Percentiles rank a stretch among this genome's conserved stretches.
Evolutionary conservation across 2,329 filamentous ascomycete genomes (phyloP).

Genomic region (Penicillium decumbens): DNA sequence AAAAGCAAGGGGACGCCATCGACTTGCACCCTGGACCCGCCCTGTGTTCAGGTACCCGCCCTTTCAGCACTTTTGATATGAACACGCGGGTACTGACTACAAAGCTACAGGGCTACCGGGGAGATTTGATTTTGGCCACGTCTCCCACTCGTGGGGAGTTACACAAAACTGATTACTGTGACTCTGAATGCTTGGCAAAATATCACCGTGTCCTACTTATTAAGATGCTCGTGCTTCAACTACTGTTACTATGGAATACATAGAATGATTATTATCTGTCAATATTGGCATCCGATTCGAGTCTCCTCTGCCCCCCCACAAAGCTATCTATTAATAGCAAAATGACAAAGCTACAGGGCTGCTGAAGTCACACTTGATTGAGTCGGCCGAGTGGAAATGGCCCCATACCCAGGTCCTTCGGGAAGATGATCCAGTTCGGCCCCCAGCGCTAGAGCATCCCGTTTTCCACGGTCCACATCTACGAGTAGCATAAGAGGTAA

Average conservation of each 20-base stretch:
- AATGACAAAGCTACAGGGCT: neutral
- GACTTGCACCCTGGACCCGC: neutral
- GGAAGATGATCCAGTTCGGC: constrained; percentile 42
- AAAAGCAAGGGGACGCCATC: neutral
- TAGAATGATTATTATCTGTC: neutral
- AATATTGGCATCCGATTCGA: neutral
- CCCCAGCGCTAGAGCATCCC: constrained; percentile 62
- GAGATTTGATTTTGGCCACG: neutral
- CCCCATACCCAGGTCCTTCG: constrained; percentile 24
- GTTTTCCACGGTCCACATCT: constrained; percentile 72
- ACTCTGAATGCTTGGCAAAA: neutral
- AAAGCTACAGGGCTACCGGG: neutral
- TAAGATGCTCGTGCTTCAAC: too few relatives aligned
- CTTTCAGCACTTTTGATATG: neutral
- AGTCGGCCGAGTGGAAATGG: constrained; percentile 11
- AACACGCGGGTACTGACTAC: neutral
- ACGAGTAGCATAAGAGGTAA: constrained; percentile 81
- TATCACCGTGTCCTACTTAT: neutral
- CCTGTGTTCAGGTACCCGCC: neutral
- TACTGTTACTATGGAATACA: too few relatives aligned
- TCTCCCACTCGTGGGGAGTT: neutral
- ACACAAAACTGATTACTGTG: neutral
- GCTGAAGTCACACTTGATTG: neutral
- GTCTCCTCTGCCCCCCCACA: neutral
- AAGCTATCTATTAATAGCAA: neutral